Base-by-base conservation (phyloP, 176 grass and related monocot species). In the Elymus sibiricus region DNA sequence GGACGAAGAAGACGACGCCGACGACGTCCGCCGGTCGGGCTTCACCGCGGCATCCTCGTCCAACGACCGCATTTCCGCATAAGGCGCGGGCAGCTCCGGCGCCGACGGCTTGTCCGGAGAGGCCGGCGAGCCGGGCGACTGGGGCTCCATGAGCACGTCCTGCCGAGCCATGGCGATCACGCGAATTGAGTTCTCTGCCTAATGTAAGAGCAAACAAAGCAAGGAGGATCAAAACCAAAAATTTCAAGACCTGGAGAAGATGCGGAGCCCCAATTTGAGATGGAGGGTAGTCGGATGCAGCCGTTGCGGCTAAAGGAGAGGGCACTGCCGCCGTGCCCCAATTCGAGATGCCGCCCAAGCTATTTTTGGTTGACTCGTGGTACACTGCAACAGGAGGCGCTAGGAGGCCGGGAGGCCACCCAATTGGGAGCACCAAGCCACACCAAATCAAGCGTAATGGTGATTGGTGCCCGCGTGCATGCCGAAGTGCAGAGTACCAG, bases 121-220 rank as follows among this genome's bases (percentile, higher is more conserved):
- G 21, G 83, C 5, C 53, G 85, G 80, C 59, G 38, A 91, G 60
- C 60, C 61, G 76, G 76, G 27, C 27, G 63, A 70, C 12, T 84
- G 85, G 85, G 81, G 89, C 85, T 91, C 85, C 89, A 87, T 87
- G 49, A 51, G 47, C 68, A 84, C 85, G 68, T 27, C 85, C 89
- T 90, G 67, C 53, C 65, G 70, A 51, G 74, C 9, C 49, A 46
- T 53, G 38, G 21, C 16, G 34, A 75, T 44, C 26, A 28, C 0
- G 63, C 63, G 11, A 51, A 47, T 76, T 51, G 64, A 38, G 11
- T 6, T 12, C 4, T 44, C 22, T 49, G 7, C 2, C 38, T 38
- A 64, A 63, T 3, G 4, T 34, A 34, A 5, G 61, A 56, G 39
- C 10, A 15, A 53, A 10, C 55, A 39, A 10, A 27, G 2, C 25